Evolutionary conservation across 2,329 filamentous ascomycete species (phyloP).

Genomic region (Microcera coccophila): DNA sequence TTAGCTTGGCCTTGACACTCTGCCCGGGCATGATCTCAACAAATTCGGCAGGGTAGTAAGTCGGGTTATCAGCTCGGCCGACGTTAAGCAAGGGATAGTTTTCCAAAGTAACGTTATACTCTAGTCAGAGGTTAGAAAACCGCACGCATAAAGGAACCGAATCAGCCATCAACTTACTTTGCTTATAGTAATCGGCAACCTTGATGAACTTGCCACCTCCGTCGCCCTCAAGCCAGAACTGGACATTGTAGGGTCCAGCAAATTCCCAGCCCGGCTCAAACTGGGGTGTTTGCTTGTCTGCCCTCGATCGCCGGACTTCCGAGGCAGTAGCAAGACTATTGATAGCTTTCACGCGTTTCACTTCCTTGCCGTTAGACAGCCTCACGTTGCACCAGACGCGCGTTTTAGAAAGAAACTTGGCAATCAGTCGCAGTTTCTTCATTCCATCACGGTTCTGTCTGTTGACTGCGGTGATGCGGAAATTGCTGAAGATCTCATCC

Average conservation of each 20-base stretch:
- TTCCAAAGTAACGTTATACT: conserved; percentile 34
- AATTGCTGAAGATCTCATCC: conserved; percentile 30
- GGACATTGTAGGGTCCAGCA: conserved; percentile 31
- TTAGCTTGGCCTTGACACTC: conserved; percentile 56
- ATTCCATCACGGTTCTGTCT: conserved; percentile 6
- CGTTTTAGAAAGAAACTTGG: conserved; percentile 38
- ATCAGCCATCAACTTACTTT: conserved; percentile 33
- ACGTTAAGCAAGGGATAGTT: conserved; percentile 63
- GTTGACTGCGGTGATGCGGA: conserved; percentile 17
- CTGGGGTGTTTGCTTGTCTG: conserved; percentile 17
- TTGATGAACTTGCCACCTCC: conserved; percentile 29
- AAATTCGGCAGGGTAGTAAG: conserved; percentile 64
- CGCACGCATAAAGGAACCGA: not conserved
- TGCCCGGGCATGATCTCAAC: conserved; percentile 64
- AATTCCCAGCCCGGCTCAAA: conserved; percentile 25
- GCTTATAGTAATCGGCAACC: conserved; percentile 43
- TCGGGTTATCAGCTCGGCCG: conserved; percentile 53
- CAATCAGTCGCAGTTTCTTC: conserved; percentile 26
- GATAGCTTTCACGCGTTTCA: conserved; percentile 30
- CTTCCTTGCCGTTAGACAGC: conserved; percentile 29
- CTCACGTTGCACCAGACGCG: conserved; percentile 34
- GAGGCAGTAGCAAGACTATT: conserved; percentile 25
- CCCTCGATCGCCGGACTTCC: conserved; percentile 17
- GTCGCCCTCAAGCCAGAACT: conserved; percentile 29
- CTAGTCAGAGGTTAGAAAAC: conserved; percentile 20